Percentiles rank a stretch among this genome's conserved stretches.
Evolutionary conservation across 768 basidiomycete genomes (phyloP).

Genomic region (Russula sp.): DNA sequence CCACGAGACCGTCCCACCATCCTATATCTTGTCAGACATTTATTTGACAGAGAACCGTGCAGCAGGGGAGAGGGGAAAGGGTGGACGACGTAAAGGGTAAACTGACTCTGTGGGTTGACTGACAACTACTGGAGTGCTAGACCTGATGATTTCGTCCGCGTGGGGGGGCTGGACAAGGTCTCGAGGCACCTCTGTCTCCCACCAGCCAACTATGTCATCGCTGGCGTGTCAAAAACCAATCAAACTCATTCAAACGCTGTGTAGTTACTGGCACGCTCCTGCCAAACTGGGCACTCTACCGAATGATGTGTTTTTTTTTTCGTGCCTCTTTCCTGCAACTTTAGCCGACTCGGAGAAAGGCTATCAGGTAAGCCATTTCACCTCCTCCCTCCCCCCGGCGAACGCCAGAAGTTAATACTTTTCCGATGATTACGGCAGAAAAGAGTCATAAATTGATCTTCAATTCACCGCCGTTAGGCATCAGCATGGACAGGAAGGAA

Average conservation of each 20-base stretch:
- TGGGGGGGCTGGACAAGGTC: slow-evolving; percentile 14
- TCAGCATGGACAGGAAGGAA: neutral
- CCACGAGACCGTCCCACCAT: neutral
- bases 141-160: slow-evolving; percentile 4
- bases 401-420: slow-evolving; percentile 15
- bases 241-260: neutral
- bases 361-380: slow-evolving; percentile 11
- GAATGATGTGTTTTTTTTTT: slow-evolving; percentile 3
- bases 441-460: slow-evolving; percentile 9
- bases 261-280: slow-evolving; percentile 1
- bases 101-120: neutral
- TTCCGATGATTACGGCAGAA: slow-evolving; percentile 14
- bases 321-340: neutral
- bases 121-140: neutral
- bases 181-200: slow-evolving; percentile 5
- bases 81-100: neutral
- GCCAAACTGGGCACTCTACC: neutral
- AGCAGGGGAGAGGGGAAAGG: neutral
- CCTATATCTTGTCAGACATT: neutral
- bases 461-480: slow-evolving; percentile 14
- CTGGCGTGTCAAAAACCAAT: neutral
- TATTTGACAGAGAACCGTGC: slow-evolving; percentile 1
- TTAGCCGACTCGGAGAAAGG: slow-evolving; percentile 3
- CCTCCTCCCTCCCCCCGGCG: neutral
- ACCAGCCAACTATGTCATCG: slow-evolving; percentile 12